Percentiles rank a stretch among this genome's conserved stretches.
Evolutionary conservation across 2,329 filamentous ascomycete genomes (phyloP).

Genomic region (Penicillium sp.): DNA sequence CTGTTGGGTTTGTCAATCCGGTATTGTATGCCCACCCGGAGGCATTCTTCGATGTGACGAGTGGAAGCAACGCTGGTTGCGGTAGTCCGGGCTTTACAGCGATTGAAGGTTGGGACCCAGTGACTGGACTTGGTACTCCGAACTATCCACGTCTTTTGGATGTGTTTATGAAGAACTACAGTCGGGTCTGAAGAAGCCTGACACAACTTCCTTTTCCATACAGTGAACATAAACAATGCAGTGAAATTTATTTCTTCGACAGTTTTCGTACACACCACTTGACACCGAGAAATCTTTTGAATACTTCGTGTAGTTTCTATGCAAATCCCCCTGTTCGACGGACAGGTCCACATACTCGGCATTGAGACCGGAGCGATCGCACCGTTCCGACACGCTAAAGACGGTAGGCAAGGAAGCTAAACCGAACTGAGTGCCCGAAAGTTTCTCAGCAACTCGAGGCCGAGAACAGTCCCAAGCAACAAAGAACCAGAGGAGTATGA

Average conservation of each 20-base stretch:
- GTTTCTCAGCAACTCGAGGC: not conserved
- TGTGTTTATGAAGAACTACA: conserved; percentile 30
- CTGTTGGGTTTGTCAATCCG: conserved; percentile 58
- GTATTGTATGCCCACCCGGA: conserved; percentile 32
- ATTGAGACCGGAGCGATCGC: conserved; percentile 12
- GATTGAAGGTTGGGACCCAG: conserved; percentile 33
- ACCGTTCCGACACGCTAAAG: conserved; percentile 14
- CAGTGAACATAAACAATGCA: not conserved
- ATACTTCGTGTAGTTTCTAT: not conserved
- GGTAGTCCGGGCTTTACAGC: conserved; percentile 31
- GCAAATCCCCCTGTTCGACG: not conserved
- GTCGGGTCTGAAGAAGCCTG: not conserved
- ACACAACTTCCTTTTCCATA: not conserved
- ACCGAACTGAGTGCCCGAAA: conserved; percentile 4
- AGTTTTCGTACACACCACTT: not conserved
- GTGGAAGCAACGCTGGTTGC: conserved; percentile 34
- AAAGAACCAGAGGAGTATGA: too few relatives aligned
- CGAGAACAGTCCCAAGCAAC: not conserved
- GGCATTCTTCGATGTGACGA: conserved; percentile 34
- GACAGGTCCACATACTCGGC: not conserved
- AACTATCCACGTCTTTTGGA: conserved; percentile 35
- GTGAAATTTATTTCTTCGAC: not conserved
- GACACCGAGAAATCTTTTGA: not conserved
- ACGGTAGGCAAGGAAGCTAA: not conserved
- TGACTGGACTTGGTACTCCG: conserved; percentile 38